Conservation (phyloP, 257 asterid species). For the Solanum chaucha region DNA sequence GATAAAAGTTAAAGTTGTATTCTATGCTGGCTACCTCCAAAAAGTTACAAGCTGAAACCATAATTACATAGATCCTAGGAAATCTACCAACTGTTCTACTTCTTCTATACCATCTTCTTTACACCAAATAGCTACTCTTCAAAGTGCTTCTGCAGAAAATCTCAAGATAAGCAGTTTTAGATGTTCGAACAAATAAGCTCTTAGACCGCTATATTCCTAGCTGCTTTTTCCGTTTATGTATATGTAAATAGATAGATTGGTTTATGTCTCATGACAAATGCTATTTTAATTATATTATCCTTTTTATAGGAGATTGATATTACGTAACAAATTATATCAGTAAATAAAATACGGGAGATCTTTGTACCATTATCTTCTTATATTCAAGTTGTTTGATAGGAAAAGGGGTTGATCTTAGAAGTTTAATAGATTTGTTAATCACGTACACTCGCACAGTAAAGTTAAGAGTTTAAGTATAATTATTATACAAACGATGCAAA, state of each 20-base stretch:
- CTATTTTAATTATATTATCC: neutral
- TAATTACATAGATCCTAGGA: too few relatives aligned
- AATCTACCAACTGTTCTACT: too few relatives aligned
- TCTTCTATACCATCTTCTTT: too few relatives aligned
- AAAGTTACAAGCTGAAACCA: too few relatives aligned
- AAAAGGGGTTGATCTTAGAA: neutral
- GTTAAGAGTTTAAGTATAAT: neutral
- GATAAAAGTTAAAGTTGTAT: too few relatives aligned
- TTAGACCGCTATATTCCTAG: too few relatives aligned
- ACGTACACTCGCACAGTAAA: neutral
- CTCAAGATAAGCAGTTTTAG: neutral
- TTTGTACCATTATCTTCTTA: neutral
- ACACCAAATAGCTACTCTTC: neutral
- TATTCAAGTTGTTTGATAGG: neutral
- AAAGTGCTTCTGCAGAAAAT: neutral
- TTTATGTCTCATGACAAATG: neutral
- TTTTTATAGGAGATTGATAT: neutral
- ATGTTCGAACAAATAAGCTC: neutral
- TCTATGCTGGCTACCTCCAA: too few relatives aligned
- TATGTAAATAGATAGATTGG: neutral
- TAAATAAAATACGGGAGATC: neutral
- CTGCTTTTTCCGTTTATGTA: neutral
- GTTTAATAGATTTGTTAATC: neutral
- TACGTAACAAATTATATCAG: too few relatives aligned
- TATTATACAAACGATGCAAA: neutral